Conservation (phyloP, 129 eudicot genomes). For the Lactuca sativa region DNA sequence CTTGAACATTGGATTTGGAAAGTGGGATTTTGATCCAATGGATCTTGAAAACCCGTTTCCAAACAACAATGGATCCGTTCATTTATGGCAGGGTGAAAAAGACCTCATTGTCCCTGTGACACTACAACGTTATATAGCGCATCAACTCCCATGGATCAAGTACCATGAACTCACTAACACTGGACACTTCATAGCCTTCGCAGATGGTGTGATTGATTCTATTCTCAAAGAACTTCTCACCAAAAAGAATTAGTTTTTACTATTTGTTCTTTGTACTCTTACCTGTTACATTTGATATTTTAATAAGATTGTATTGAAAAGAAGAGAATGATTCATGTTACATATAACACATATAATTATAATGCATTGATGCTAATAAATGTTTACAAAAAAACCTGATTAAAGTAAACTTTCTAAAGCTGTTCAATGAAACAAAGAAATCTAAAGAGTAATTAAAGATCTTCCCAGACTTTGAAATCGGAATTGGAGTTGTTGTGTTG, state of each 20-base stretch:
- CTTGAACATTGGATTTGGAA: conserved; percentile 56
- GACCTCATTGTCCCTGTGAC: conserved; percentile 54
- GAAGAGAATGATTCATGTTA: background rate
- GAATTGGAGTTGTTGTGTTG: conserved; percentile 53
- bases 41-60: conserved; percentile 58
- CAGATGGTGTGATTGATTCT: conserved; percentile 45
- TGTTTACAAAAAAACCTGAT: background rate
- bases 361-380: background rate
- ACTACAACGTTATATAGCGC: conserved; percentile 60
- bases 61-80: conserved; percentile 50
- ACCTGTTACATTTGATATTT: too few species aligned
- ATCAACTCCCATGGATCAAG: conserved; percentile 66
- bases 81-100: conserved; percentile 76
- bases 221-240: conserved; percentile 42
- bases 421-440: background rate
- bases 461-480: conserved; percentile 82
- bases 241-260: background rate
- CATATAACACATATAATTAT: background rate
- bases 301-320: too few species aligned
- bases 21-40: conserved; percentile 80
- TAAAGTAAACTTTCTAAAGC: conserved; percentile 5
- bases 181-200: conserved; percentile 59
- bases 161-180: conserved; percentile 66
- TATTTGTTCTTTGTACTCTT: background rate
- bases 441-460: conserved; percentile 39